Evolutionary conservation across 2,329 filamentous ascomycete genomes (phyloP).

Genomic region (Aspergillus sojae): DNA sequence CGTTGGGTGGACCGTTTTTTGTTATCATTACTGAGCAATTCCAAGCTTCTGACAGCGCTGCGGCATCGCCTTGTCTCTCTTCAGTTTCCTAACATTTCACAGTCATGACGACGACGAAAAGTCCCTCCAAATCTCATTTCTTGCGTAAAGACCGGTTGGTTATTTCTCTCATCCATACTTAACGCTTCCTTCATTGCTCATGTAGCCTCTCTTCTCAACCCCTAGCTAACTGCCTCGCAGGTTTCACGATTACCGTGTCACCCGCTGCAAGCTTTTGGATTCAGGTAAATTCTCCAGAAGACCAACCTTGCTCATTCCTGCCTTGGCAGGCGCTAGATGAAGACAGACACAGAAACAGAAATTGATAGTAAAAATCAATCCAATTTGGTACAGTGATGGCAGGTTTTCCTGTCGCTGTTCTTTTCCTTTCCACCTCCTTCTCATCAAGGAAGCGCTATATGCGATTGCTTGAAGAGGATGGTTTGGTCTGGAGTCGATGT

Average conservation of each 20-base stretch:
- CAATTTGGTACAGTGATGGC: conserved; percentile 19
- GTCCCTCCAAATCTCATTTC: neutral
- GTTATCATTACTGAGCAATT: conserved; percentile 3
- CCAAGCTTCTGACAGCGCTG: neutral
- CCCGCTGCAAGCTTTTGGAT: neutral
- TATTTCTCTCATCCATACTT: neutral
- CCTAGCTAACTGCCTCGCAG: neutral
- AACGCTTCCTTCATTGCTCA: neutral
- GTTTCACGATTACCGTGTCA: neutral
- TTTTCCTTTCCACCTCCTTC: conserved; percentile 32
- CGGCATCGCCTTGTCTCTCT: neutral
- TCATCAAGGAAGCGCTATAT: conserved; percentile 41
- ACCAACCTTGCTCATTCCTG: neutral
- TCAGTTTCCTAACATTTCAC: neutral
- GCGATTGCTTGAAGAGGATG: conserved; percentile 43
- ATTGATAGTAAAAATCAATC: conserved; percentile 13
- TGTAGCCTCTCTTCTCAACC: neutral
- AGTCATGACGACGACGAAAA: neutral
- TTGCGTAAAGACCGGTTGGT: neutral
- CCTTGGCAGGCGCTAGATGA: neutral
- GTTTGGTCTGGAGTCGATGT: neutral
- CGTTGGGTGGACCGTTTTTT: conserved; percentile 1
- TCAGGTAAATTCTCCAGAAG: neutral
- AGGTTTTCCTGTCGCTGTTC: conserved; percentile 14
- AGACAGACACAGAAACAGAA: neutral